These are phyloP conservation scores for Tolypocladium endophyticum DNA, from an alignment of 2,329 filamentous ascomycete species.

Conservation along the genomic window DNA sequence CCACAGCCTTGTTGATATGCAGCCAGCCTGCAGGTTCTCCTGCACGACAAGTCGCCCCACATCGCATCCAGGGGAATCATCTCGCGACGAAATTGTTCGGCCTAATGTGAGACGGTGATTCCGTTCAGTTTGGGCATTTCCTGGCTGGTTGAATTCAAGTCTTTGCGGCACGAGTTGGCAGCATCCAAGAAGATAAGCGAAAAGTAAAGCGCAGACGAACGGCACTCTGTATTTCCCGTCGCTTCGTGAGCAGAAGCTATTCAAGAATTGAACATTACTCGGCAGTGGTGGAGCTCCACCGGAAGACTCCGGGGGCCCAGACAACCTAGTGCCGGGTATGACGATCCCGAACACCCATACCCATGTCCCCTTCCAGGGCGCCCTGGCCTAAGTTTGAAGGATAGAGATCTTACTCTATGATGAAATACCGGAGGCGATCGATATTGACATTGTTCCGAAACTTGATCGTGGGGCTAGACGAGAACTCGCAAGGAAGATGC, in stretches of 20 bases:
- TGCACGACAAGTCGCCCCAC: not conserved
- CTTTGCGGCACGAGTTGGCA: not conserved
- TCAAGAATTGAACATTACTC: not conserved
- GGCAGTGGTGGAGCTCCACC: not conserved
- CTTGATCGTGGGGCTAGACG: not conserved
- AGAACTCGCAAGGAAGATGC: not conserved
- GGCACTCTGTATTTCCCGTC: not conserved
- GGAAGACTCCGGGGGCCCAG: not conserved
- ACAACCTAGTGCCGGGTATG: not conserved
- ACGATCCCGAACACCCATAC: not conserved
- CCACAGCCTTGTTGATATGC: not conserved
- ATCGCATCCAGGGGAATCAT: not conserved
- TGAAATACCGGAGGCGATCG: not conserved
- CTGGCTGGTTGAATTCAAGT: not conserved
- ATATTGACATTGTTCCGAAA: not conserved
- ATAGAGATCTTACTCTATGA: not conserved
- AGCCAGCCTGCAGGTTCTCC: not conserved
- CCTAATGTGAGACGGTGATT: not conserved
- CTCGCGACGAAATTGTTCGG: too few species aligned
- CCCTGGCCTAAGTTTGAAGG: not conserved
- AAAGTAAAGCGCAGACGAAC: not conserved
- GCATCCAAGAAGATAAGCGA: not conserved
- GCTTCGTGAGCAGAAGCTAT: not conserved
- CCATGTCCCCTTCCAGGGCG: not conserved
- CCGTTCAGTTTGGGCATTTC: not conserved